phyloP scores from a whole-genome alignment of 2,329 filamentous ascomycete genomes.

The Fusarium torreyae region DNA sequence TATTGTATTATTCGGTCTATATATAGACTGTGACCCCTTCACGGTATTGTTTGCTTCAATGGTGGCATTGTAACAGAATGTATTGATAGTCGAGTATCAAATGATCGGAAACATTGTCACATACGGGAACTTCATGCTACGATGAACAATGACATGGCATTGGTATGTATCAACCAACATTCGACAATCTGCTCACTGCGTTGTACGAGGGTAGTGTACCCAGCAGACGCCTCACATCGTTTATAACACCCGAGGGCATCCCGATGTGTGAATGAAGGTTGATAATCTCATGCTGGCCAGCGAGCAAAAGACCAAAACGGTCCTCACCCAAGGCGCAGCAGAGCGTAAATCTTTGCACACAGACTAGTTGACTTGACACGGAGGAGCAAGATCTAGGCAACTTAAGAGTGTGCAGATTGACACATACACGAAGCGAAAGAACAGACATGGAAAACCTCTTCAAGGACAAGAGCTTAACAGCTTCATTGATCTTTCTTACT shows the following conservation, averaged over 20 bases:
- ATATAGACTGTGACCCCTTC: not conserved
- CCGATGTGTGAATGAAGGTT: constrained; percentile 43
- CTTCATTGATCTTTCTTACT: constrained; percentile 53
- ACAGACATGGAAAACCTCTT: not conserved
- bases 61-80: not conserved
- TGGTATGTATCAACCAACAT: constrained; percentile 53
- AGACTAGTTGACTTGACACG: constrained; percentile 96
- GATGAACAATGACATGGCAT: not conserved
- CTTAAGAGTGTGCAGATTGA: constrained; percentile 91
- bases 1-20: not conserved
- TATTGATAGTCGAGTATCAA: not conserved
- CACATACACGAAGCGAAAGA: constrained; percentile 19
- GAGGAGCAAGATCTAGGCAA: constrained; percentile 84
- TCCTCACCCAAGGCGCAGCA: constrained; percentile 58
- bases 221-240: constrained; percentile 55
- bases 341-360: constrained; percentile 85
- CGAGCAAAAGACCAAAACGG: constrained; percentile 66
- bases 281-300: constrained; percentile 53
- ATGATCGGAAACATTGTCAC: not conserved
- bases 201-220: constrained; percentile 56
- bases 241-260: constrained; percentile 51
- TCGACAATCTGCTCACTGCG: constrained; percentile 48
- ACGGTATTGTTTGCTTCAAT: not conserved
- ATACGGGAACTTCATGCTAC: not conserved
- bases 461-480: constrained; percentile 10